These are phyloP conservation scores for Solanum chaucha DNA, from an alignment of 257 asterid genomes.

Conservation along the genomic window DNA sequence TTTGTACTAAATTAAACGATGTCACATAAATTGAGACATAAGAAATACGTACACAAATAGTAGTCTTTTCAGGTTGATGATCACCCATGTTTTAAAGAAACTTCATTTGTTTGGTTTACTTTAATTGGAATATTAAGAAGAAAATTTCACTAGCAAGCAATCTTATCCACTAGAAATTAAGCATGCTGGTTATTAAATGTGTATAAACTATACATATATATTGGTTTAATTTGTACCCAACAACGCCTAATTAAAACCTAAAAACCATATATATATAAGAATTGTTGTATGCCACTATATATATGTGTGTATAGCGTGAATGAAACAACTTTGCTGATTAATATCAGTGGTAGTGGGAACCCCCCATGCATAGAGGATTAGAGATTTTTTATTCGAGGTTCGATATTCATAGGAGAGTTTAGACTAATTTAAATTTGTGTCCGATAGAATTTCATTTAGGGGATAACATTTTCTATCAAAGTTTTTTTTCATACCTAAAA, in stretches of 20 bases:
- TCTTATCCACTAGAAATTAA: background rate
- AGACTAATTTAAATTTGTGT: accelerated
- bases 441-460: accelerated
- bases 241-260: background rate
- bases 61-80: background rate
- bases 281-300: too few species aligned
- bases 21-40: background rate
- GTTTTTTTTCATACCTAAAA: too few species aligned
- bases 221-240: background rate
- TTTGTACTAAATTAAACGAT: too few species aligned
- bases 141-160: background rate
- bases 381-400: too few species aligned
- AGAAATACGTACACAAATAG: too few species aligned
- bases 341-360: background rate
- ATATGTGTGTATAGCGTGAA: background rate
- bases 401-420: too few species aligned
- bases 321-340: background rate
- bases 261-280: background rate
- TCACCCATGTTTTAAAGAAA: background rate
- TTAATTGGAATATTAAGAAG: background rate
- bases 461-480: too few species aligned
- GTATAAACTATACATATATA: background rate
- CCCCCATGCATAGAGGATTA: background rate
- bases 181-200: background rate
- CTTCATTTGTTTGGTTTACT: background rate